Conservation (phyloP, 305 asterid genomes). For the Fraxinus paxiana region DNA sequence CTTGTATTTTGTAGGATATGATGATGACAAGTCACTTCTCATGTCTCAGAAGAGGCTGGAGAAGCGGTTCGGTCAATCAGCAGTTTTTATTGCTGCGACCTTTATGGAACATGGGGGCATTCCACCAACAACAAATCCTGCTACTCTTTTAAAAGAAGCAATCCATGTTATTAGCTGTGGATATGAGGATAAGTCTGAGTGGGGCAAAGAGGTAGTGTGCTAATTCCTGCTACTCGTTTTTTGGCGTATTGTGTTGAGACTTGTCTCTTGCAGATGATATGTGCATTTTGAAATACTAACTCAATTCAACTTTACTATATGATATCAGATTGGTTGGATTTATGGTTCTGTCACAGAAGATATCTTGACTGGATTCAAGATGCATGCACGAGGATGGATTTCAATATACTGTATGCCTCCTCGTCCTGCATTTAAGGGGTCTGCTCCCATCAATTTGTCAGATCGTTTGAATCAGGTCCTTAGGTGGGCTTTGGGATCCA, state of each 20-base stretch:
- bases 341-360: conserved; percentile 69
- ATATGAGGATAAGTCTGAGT: conserved; percentile 74
- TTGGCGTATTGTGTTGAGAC: neutral
- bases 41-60: conserved; percentile 75
- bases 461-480: conserved; percentile 71
- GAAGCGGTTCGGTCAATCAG: conserved; percentile 77
- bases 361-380: conserved; percentile 65
- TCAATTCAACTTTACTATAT: neutral
- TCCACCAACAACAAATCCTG: conserved; percentile 63
- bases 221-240: neutral
- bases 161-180: conserved; percentile 85
- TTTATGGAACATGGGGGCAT: conserved; percentile 75
- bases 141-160: conserved; percentile 74
- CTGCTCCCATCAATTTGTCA: conserved; percentile 68
- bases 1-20: conserved; percentile 46
- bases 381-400: conserved; percentile 72
- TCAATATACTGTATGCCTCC: conserved; percentile 69
- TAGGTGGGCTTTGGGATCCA: conserved; percentile 69
- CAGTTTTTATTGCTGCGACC: conserved; percentile 76
- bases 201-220: conserved; percentile 73
- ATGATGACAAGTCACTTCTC: conserved; percentile 64
- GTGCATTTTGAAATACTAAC: neutral
- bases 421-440: conserved; percentile 69
- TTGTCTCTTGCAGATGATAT: neutral
- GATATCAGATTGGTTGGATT: conserved; percentile 62